Evolutionary conservation across 768 basidiomycete genomes (phyloP).

Genomic region (Leucogyrophana mollusca): DNA sequence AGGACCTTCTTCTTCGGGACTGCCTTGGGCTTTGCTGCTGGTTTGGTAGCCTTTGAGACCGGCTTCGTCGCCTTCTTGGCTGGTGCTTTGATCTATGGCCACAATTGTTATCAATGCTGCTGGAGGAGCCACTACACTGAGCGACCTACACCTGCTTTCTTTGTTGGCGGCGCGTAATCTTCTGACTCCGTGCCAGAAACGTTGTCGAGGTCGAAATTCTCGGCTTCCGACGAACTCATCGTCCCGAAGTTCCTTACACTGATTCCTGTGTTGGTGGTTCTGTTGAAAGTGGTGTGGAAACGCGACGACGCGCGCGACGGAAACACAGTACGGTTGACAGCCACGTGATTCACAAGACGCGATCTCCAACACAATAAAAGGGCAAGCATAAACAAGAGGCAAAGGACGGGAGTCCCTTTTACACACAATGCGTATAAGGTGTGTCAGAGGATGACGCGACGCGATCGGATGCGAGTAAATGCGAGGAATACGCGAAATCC

Average conservation of each 20-base stretch:
- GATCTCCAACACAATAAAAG: not conserved
- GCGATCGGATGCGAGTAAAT: no score
- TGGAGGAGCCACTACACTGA: constrained; percentile 6
- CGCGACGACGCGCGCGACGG: not conserved
- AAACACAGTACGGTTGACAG: not conserved
- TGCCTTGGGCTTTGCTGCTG: constrained; percentile 49
- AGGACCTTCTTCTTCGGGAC: constrained; percentile 70
- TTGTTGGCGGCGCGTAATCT: constrained; percentile 58
- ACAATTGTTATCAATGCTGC: constrained; percentile 8
- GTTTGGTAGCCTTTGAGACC: constrained; percentile 39
- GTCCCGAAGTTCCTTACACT: constrained; percentile 15
- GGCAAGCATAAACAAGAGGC: no score
- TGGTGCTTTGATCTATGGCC: constrained; percentile 30
- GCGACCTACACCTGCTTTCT: constrained; percentile 41
- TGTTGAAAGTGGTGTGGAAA: constrained; percentile 2
- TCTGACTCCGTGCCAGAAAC: constrained; percentile 66
- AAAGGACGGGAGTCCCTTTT: no score
- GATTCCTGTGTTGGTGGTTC: constrained; percentile 9
- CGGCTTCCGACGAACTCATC: constrained; percentile 77
- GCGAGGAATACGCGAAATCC: no score
- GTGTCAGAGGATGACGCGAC: no score
- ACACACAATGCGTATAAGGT: no score
- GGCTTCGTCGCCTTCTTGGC: constrained; percentile 43
- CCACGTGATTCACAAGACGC: not conserved
- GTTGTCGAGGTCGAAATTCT: constrained; percentile 62